Conservation (phyloP, 768 basidiomycete genomes). For the Krasilnikovozyma curviuscula region DNA sequence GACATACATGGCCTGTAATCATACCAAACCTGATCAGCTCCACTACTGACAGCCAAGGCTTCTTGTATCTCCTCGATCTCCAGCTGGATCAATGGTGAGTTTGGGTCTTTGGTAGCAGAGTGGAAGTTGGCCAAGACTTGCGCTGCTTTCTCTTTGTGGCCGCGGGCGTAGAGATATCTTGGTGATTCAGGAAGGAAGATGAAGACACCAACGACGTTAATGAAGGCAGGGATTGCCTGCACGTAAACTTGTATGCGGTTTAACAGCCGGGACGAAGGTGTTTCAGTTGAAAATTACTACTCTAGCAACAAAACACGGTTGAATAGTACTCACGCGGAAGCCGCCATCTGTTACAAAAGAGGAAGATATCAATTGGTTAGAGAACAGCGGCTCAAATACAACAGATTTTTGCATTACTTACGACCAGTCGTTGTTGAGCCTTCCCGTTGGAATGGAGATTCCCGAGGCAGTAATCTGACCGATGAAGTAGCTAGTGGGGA, state of each 20-base stretch:
- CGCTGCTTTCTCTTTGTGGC: constrained; percentile 31
- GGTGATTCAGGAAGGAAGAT: constrained; percentile 39
- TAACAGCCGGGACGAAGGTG: no score
- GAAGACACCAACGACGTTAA: constrained; percentile 34
- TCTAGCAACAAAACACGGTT: no score
- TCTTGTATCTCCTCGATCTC: constrained; percentile 40
- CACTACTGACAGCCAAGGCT: constrained; percentile 33
- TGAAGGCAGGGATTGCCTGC: constrained; percentile 33
- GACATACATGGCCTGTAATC: constrained; percentile 38
- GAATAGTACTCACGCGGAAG: no score
- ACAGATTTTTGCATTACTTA: no score
- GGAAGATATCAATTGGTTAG: no score
- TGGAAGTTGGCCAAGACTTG: constrained; percentile 35
- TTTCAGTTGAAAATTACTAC: no score
- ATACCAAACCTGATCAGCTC: constrained; percentile 31
- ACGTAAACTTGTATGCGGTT: constrained; percentile 36
- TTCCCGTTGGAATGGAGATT: constrained; percentile 38
- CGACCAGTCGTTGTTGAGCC: constrained; percentile 29
- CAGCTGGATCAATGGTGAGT: constrained; percentile 36
- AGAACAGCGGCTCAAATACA: no score
- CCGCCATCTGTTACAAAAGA: no score
- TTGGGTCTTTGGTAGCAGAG: constrained; percentile 31
- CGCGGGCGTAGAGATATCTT: constrained; percentile 37
- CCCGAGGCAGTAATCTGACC: constrained; percentile 40
- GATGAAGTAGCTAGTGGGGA: constrained; percentile 36